These are phyloP conservation scores for Pelargonium nanum DNA, from an alignment of 345 rosid species.

Conservation along the genomic window DNA sequence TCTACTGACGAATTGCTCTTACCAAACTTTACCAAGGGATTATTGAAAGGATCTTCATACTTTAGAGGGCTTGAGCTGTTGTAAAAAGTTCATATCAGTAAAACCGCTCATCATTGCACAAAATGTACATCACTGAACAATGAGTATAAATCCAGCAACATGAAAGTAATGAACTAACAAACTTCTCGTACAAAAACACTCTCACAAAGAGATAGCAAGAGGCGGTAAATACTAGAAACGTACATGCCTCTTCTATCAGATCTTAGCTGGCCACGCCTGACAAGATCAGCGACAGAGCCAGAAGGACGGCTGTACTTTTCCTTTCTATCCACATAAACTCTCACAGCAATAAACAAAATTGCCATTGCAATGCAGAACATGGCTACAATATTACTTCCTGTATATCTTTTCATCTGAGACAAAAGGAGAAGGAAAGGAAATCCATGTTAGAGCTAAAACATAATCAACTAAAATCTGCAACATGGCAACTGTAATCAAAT, in stretches of 20 bases:
- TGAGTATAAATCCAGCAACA: neutral
- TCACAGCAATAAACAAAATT: constrained; percentile 34
- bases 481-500: neutral
- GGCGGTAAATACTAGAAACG: constrained; percentile 29
- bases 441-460: neutral
- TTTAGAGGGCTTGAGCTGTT: constrained; percentile 66
- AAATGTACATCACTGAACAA: neutral
- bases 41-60: constrained; percentile 90
- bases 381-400: constrained; percentile 26
- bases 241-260: constrained; percentile 99
- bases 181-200: neutral
- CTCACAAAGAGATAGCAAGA: neutral
- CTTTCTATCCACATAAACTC: constrained; percentile 36
- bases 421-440: constrained; percentile 2
- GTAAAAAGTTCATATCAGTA: constrained; percentile 5
- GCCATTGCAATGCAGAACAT: constrained; percentile 48
- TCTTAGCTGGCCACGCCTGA: constrained; percentile 91
- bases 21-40: constrained; percentile 70
- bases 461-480: neutral
- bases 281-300: constrained; percentile 90
- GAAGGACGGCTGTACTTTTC: constrained; percentile 34
- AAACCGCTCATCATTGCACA: neutral
- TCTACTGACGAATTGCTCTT: constrained; percentile 71
- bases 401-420: constrained; percentile 34
- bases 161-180: neutral